phyloP scores from a whole-genome alignment of 2,329 filamentous ascomycete species.

The Sporothrix protearum region DNA sequence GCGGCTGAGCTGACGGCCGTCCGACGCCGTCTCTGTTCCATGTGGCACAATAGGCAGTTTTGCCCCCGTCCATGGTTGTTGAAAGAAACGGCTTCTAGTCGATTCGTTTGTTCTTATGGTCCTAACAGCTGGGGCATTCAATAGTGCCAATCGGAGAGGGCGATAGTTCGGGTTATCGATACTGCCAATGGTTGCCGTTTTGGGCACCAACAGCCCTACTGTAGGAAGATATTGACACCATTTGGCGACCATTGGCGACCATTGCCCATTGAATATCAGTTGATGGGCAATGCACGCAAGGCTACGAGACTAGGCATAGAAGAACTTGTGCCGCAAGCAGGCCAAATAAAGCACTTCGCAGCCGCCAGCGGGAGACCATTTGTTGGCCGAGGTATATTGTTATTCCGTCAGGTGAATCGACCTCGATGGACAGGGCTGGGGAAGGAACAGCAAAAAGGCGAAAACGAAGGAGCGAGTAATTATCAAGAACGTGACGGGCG shows the following conservation, averaged over 20 bases:
- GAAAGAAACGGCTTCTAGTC: neutral
- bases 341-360: neutral
- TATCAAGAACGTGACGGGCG: too few relatives aligned
- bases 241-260: neutral
- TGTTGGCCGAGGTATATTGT: neutral
- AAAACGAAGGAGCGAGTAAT: too few relatives aligned
- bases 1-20: neutral
- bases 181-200: neutral
- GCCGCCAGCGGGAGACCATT: neutral
- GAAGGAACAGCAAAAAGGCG: neutral
- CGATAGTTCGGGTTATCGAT: neutral
- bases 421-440: neutral
- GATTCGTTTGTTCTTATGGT: neutral
- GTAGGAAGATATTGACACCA: neutral
- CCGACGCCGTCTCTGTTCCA: neutral
- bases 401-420: neutral
- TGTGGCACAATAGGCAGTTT: neutral
- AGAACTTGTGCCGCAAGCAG: neutral
- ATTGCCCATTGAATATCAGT: neutral
- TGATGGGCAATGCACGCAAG: neutral
- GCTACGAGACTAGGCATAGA: neutral
- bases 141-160: neutral
- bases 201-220: constrained; percentile 17
- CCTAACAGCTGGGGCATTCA: neutral
- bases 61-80: neutral